A percentile compares a stretch with the other conserved stretches of the same genome.
Evolutionary conservation across 164 flowering plant species (phyloP).

Genomic region (Nymphaea thermarum): DNA sequence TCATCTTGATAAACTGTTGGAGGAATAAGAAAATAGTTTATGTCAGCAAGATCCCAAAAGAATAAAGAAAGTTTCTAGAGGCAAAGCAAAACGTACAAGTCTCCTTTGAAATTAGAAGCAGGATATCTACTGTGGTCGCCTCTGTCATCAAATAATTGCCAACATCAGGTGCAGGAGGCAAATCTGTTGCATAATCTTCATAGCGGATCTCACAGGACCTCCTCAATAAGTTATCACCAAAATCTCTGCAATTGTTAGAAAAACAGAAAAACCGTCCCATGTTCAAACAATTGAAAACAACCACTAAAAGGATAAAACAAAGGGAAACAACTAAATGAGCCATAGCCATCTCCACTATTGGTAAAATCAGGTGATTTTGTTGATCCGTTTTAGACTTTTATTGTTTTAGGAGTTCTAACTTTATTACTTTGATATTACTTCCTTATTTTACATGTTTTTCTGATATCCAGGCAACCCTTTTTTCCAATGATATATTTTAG

Average conservation of each 20-base stretch:
- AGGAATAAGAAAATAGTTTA: too few relatives aligned
- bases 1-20: too few relatives aligned
- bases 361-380: not conserved
- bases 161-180: constrained; percentile 83
- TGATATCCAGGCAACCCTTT: too few relatives aligned
- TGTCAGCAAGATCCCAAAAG: too few relatives aligned
- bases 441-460: too few relatives aligned
- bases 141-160: constrained; percentile 70
- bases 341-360: not conserved
- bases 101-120: not conserved
- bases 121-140: constrained; percentile 23
- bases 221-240: constrained; percentile 59
- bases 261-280: too few relatives aligned
- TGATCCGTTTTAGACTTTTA: too few relatives aligned
- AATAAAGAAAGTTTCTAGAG: not conserved
- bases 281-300: not conserved
- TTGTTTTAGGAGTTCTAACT: too few relatives aligned
- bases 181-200: constrained; percentile 62
- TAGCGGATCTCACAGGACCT: constrained; percentile 48
- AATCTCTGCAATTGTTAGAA: constrained; percentile 39
- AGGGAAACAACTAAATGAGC: too few relatives aligned
- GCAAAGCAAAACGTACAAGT: not conserved
- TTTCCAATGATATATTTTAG: too few relatives aligned
- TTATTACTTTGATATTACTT: too few relatives aligned
- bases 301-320: not conserved